Base-by-base conservation (phyloP, 441 rosid genomes). In the Syzygium syzygioides region DNA sequence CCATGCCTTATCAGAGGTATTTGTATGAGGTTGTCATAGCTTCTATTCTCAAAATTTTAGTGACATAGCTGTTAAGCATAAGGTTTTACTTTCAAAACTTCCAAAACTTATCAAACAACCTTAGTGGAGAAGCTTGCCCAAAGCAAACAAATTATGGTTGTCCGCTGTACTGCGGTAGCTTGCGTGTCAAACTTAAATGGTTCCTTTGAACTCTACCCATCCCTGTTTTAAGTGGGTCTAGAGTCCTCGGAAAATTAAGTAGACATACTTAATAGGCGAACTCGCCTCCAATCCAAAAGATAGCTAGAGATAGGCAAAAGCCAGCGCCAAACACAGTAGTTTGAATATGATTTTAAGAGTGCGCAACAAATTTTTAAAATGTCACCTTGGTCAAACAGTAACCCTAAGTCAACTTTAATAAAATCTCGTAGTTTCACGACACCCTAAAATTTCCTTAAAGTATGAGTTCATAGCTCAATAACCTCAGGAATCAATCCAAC, bases 311-410 rank as follows among this genome's bases (percentile, higher is more conserved):
- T 64, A 64, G 6, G 3, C 9, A 2, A 64, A 64, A 64, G 30
- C 1, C 8, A 2, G 6, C 3, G 20, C 4, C 10, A 4, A 30
- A n/a, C 76, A 64, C 76, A 4, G 0, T 5, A n/a, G 0, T 64
- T 30, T 11, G 10, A 64, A 30, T 64, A n/a, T 64, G 41, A 64
- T 64, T 30, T 30, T 37, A 30, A 30, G 20, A 64, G 0, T n/a
- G 11, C 37, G 0, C 20, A 4, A 64, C 5, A 15, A 64, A 30
- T 30, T 64, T 64, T 64, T 37, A 64, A 30, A 64, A 7, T 64
- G 20, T 64, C 20, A 64, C 30, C 5, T 64, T 18, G 9, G 1
- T 34, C 37, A 64, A 15, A 15, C 37, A 4, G 11, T 64, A 64
- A 64, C 11, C 76, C 37, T 20, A 64, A 64, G 1, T 7, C 19